Base-by-base conservation (phyloP, 192 early-diverging fungal genomes). In the Paraglomus brasilianum region DNA sequence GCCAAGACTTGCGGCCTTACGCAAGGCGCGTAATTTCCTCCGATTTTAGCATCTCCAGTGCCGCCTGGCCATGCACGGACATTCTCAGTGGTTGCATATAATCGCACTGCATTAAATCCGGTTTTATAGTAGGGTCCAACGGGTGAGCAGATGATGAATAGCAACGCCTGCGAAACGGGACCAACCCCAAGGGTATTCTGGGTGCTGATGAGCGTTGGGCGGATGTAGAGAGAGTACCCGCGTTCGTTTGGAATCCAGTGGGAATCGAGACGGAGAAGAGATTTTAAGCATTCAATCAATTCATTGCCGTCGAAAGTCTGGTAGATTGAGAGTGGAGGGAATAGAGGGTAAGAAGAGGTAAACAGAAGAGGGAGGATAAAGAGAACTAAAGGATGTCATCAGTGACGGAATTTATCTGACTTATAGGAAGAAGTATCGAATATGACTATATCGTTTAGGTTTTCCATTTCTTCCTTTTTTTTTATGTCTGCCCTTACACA, bases 101-200 rank as follows among this genome's bases (percentile, higher is more conserved):
- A 81, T 55, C 85, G 86, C 48, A 96, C 88, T 52, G 96, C 93
- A 57, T 79, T 79, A 77, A 98, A 96, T 8, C 96, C 96, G 7
- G 96, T 93, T 75, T 90, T 91, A 83, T 93, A 98, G 81, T 98
- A 98, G 41, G 96, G 96, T 14, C 96, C 96, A 30, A 94, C 93
- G 13, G 96, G 96, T 19, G 89, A 94, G 51, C 84, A 86, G 74
- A 98, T 98, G 15, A 93, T 87, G 69, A 91, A 98, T 57, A 96
- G 78, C 67, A 91, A 79, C 24, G 95, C 89, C 55, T 83, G 81
- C 74, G 86, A 86, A 55, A 90, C 89, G 21, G 88, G 80, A 61
- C 92, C 91, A 38, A 98, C 95, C 72, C 95, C 94, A 47, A 91
- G 71, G 5, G 80, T 80, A 60, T 84, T 90, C 72, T 98, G 93